Conservation (phyloP, 371 early-diverging fungal species). For the Coemansia sp. region DNA sequence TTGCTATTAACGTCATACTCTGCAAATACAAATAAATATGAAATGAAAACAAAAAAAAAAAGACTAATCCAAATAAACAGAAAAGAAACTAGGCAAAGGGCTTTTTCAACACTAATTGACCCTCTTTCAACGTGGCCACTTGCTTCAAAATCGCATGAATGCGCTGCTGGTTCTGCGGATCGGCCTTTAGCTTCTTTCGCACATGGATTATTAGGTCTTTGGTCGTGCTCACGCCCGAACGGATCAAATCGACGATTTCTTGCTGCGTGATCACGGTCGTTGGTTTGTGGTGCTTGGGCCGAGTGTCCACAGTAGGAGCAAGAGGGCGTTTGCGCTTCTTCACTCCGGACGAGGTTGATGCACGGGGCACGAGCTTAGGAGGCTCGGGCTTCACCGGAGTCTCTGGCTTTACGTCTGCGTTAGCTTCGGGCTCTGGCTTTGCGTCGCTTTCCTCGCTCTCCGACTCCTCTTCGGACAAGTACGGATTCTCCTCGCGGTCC, state of each 20-base stretch:
- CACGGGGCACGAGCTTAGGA: slow-evolving; percentile 35
- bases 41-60: not conserved
- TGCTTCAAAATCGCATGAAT: slow-evolving; percentile 53
- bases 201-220: slow-evolving; percentile 66
- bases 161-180: slow-evolving; percentile 61
- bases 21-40: not conserved
- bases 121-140: not conserved
- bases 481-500: slow-evolving; percentile 58
- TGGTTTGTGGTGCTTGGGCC: slow-evolving; percentile 14
- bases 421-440: slow-evolving; percentile 46
- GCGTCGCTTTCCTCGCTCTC: slow-evolving; percentile 13
- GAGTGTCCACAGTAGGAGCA: slow-evolving; percentile 50
- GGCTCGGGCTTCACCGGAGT: slow-evolving; percentile 12
- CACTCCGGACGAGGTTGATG: slow-evolving; percentile 39
- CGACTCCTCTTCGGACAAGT: slow-evolving; percentile 27
- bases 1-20: slow-evolving; percentile 17
- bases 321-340: slow-evolving; percentile 58
- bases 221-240: slow-evolving; percentile 58
- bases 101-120: not conserved
- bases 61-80: not conserved
- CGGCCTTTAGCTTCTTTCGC: slow-evolving; percentile 66
- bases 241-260: slow-evolving; percentile 65
- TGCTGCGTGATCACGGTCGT: slow-evolving; percentile 59
- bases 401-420: slow-evolving; percentile 20
- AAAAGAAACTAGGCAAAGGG: not conserved